Evolutionary conservation across 1,284 basidiomycete species (phyloP), one percentile per base, ranked within the genome.

Genomic region (Golubevia pallescens): DNA sequence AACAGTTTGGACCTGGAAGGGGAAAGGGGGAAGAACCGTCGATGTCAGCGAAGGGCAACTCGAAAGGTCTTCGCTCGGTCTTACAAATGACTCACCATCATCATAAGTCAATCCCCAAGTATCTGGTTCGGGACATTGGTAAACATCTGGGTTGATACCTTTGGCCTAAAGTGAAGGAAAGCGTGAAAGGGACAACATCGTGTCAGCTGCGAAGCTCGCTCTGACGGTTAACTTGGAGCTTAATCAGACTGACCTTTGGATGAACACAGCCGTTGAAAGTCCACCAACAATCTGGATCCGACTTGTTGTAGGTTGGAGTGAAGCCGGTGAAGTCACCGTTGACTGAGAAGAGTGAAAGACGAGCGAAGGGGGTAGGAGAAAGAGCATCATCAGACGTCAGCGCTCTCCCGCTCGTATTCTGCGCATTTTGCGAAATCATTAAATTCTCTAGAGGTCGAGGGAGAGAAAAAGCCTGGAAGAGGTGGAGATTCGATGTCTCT

Each of bases 221-320:
- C n/a, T n/a, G n/a, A n/a, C n/a, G n/a, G n/a, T n/a, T n/a, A n/a
- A n/a, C n/a, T n/a, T n/a, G n/a, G n/a, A n/a, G n/a, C n/a, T n/a
- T n/a, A n/a, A n/a, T n/a, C n/a, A n/a, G n/a, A n/a, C 34, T 38
- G 10, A 38, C 42, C 71, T 84, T 84, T 42, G 81, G 77, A 2
- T 34, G 63, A 32, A 67, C 68, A 57, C 81, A 84, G 14, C 67
- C 64, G 38, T 52, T 64, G 57, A 66, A 74, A 3, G 77, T 75
- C 81, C 80, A 84, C 76, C 78, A 84, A 28, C 81, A 84, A 67
- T 80, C 80, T 1, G 81, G 80, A 62, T 84, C 80, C 21, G 19
- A 0, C 42, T 16, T 16, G 24, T 64, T 58, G 60, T 80, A 75
- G 21, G 5, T 10, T 38, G 34, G 34, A 38, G 34, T 38, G 10